Base-by-base conservation (phyloP, 345 rosid genomes). In the Moricandia moricandioides region DNA sequence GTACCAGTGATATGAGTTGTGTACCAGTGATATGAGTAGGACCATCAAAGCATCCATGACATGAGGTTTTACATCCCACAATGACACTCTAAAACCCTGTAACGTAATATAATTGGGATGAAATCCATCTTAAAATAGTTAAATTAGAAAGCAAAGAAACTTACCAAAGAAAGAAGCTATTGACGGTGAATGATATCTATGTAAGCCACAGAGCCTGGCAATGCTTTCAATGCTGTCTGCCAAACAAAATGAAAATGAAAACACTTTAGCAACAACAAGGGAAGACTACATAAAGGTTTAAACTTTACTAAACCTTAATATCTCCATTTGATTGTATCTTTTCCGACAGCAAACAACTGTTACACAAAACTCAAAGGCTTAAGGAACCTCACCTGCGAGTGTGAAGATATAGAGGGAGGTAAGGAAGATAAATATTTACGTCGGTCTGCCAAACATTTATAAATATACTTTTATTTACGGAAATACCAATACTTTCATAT, bases 1-100 rank as follows among this genome's bases (percentile, higher is more conserved):
- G 29, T 27, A 94, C 97, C 86, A 94, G 75, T 52, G 89, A 83
- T n/a, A n/a, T n/a, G n/a, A n/a, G n/a, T n/a, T n/a, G n/a, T n/a
- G n/a, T n/a, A n/a, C n/a, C n/a, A n/a, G n/a, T n/a, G n/a, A n/a
- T 62, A 80, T 80, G 77, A 94, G 65, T 11, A 94, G 84, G 60
- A 82, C 88, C 18, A 83, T 78, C 80, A 90, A 70, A 1, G 97
- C 93, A 75, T 91, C 97, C 85, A 87, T 83, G 61, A 88, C 88
- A 80, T 80, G 82, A 49, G 89, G 83, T 26, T 70, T 82, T 62
- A 82, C 84, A 59, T 81, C 85, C 97, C 99, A 92, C 87, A 92
- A 56, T 79, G 78, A 84, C 93, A 90, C 86, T 62, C 83, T n/a
- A n/a, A n/a, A n/a, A n/a, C n/a, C 96, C 3, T 91, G 85, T 18